These are phyloP conservation scores for Flaveria robusta DNA, from an alignment of 129 eudicot species.

Conservation along the genomic window DNA sequence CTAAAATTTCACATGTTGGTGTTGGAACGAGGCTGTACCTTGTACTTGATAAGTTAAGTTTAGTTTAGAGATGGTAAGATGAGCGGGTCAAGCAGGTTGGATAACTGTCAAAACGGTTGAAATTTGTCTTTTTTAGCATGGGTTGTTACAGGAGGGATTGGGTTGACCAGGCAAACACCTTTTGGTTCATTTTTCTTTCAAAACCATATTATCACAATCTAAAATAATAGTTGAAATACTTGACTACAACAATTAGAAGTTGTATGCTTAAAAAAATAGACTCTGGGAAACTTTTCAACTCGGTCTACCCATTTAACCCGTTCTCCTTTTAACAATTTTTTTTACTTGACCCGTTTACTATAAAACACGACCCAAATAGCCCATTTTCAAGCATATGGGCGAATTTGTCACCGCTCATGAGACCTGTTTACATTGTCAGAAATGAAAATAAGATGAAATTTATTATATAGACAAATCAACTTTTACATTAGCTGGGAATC, in stretches of 20 bases:
- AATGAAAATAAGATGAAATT: slow-evolving; percentile 8
- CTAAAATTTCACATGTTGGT: background rate
- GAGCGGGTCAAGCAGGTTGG: background rate
- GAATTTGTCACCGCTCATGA: background rate
- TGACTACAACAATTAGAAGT: background rate
- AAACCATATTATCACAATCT: background rate
- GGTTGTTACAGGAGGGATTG: background rate
- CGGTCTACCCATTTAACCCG: background rate
- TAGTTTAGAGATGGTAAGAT: background rate
- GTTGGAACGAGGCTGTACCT: background rate
- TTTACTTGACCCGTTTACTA: background rate
- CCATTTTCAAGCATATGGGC: background rate
- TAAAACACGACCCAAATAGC: background rate
- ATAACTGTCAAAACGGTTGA: background rate
- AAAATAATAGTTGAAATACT: background rate
- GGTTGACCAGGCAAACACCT: background rate
- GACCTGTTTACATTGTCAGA: background rate
- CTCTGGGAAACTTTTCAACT: background rate
- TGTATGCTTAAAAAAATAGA: background rate
- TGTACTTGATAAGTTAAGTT: background rate
- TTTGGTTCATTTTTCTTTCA: background rate
- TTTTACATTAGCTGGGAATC: slow-evolving; percentile 21
- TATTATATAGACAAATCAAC: slow-evolving; percentile 1
- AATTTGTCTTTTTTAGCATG: background rate
- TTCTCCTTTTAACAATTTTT: background rate